These are phyloP conservation scores for Plectosphaerella sp. DNA, from an alignment of 2,329 filamentous ascomycete genomes.

Conservation along the genomic window DNA sequence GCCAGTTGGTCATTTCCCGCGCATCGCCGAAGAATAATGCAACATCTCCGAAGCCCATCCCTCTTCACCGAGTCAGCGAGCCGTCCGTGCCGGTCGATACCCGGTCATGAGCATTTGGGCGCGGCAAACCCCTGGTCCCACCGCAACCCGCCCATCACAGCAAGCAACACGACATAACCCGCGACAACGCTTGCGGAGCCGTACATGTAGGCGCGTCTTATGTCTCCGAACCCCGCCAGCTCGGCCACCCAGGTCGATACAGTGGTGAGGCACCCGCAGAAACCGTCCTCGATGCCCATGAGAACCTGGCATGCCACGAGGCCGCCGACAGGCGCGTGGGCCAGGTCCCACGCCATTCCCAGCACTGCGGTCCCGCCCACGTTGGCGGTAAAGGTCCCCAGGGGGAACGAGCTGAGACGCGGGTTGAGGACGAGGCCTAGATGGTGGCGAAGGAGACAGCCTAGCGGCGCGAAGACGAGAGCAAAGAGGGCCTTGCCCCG, in stretches of 20 bases:
- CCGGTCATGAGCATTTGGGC: conserved; percentile 26
- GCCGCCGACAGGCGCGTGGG: conserved; percentile 56
- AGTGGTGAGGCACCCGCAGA: conserved; percentile 63
- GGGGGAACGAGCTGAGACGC: conserved; percentile 62
- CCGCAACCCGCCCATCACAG: conserved; percentile 69
- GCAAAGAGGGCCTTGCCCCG: conserved; percentile 72
- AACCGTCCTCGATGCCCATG: conserved; percentile 62
- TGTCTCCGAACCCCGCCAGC: conserved; percentile 44
- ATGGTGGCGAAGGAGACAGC: conserved; percentile 74
- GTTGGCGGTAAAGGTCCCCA: conserved; percentile 85
- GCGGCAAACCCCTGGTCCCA: conserved; percentile 60
- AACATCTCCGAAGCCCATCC: no score
- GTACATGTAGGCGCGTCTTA: conserved; percentile 63
- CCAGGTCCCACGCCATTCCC: conserved; percentile 74
- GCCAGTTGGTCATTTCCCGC: no score
- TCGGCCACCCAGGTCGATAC: conserved; percentile 65
- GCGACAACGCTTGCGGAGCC: conserved; percentile 55
- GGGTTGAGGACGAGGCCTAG: conserved; percentile 67
- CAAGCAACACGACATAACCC: conserved; percentile 56
- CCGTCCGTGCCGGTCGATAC: neutral
- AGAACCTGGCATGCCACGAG: conserved; percentile 63
- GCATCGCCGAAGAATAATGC: no score
- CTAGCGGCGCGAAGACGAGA: conserved; percentile 76
- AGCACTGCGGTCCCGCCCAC: conserved; percentile 70
- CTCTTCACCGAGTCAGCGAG: no score